These are phyloP conservation scores for Apostasia ramifera DNA, from an alignment of 106 monocot genomes.

Conservation along the genomic window DNA sequence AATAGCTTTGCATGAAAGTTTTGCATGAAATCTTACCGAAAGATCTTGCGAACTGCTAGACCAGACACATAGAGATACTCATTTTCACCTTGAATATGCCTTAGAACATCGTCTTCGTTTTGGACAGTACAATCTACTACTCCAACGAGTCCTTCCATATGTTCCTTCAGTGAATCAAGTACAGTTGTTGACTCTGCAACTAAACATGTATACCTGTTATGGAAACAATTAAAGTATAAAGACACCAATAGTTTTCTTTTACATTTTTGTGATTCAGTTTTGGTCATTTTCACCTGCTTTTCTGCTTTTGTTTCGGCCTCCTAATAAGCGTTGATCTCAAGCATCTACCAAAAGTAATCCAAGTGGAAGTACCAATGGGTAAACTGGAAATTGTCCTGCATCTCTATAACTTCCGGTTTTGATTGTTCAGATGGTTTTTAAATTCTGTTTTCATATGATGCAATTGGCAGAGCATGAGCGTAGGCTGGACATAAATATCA, in stretches of 20 bases:
- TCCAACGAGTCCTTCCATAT: constrained; percentile 41
- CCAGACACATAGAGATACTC: constrained; percentile 90
- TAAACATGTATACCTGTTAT: constrained; percentile 85
- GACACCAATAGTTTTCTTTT: neutral
- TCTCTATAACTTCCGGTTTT: too few relatives aligned
- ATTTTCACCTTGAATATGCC: constrained; percentile 43
- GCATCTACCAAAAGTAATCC: too few relatives aligned
- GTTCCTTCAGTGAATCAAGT: neutral
- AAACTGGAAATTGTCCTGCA: too few relatives aligned
- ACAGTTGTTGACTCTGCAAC: constrained; percentile 54
- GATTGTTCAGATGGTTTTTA: too few relatives aligned
- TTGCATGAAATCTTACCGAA: constrained; percentile 34
- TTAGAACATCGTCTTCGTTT: constrained; percentile 64
- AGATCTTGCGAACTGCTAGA: constrained; percentile 63
- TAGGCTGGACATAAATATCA: too few relatives aligned
- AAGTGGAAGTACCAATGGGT: too few relatives aligned
- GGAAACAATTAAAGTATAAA: neutral
- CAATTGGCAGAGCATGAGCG: too few relatives aligned
- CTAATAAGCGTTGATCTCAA: too few relatives aligned
- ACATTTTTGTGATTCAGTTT: neutral
- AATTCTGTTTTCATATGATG: too few relatives aligned
- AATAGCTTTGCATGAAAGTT: neutral
- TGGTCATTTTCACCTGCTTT: too few relatives aligned
- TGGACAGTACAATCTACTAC: constrained; percentile 74
- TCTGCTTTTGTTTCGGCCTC: too few relatives aligned